Evolutionary conservation across 2,329 filamentous ascomycete species (phyloP).

Genomic region (Zarea fungicola): DNA sequence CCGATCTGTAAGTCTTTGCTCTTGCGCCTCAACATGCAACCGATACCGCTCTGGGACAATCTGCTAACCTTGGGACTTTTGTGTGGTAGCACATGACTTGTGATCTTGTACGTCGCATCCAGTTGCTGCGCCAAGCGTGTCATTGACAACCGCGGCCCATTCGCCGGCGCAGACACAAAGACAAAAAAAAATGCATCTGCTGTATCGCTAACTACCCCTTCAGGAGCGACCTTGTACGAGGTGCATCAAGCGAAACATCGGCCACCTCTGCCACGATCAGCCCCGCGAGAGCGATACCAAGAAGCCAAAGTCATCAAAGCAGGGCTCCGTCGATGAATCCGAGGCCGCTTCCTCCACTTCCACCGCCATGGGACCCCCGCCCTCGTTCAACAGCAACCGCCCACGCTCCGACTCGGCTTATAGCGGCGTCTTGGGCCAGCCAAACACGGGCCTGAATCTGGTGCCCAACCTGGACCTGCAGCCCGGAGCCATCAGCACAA

Average conservation of each 20-base stretch:
- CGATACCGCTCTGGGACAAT: slow-evolving; percentile 15
- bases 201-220: slow-evolving; percentile 26
- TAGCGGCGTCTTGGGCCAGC: slow-evolving; percentile 26
- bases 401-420: slow-evolving; percentile 16
- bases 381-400: slow-evolving; percentile 34
- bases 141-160: slow-evolving; percentile 18
- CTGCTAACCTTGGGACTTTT: slow-evolving; percentile 15
- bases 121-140: slow-evolving; percentile 14
- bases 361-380: slow-evolving; percentile 50
- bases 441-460: slow-evolving; percentile 26
- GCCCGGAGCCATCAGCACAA: slow-evolving; percentile 32
- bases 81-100: slow-evolving; percentile 84
- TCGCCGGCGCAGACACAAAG: slow-evolving; percentile 20
- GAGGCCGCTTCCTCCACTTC: slow-evolving; percentile 46
- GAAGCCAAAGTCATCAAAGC: slow-evolving; percentile 66
- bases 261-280: slow-evolving; percentile 96
- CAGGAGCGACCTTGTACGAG: slow-evolving; percentile 94
- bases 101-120: slow-evolving; percentile 66
- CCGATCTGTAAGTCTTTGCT: slow-evolving; percentile 68
- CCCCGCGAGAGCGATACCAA: slow-evolving; percentile 79
- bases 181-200: too few species aligned
- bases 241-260: slow-evolving; percentile 98
- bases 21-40: too few species aligned
- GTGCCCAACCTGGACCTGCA: slow-evolving; percentile 37
- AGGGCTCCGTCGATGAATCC: slow-evolving; percentile 56